Base-by-base conservation (phyloP, 345 rosid genomes). In the Eucalyptus fibrosa region DNA sequence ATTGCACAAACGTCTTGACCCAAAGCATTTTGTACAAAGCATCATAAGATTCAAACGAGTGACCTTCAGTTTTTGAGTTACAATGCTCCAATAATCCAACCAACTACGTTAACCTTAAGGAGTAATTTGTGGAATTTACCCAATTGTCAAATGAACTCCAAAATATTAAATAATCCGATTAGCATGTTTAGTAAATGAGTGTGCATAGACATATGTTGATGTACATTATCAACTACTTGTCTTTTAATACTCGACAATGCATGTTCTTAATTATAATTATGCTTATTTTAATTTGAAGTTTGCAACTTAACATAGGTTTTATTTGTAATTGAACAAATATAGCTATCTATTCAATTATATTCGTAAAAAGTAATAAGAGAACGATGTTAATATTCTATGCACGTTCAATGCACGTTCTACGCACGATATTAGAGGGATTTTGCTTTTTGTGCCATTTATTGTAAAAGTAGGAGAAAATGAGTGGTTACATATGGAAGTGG, bases 1-100 rank as follows among this genome's bases (percentile, higher is more conserved):
- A 34, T 19, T 34, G 6, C 44, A 18, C 13, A 37, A 37, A 2
- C 2, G 0, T 4, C 26, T 7, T 18, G 7, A 34, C 7, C 2
- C 2, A 17, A 19, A 34, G 26, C 44, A 10, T 2, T 72, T 72
- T 34, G 14, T 37, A 37, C 6, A 72, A 40, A 72, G 56, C 10
- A 8, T 53, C 1, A 23, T 53, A 4, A 13, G 5, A 77, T 40
- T 77, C 28, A 40, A 77, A 77, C 0, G 30, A 26, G 24, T 21
- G 9, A 37, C 28, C 5, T 77, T 23, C 9, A 40, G 24, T 40
- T 77, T 44, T 77, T 37, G 47, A 40, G 47, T 12, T 40, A 77
- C 13, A 37, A 77, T 77, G 47, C 83, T 77, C 15, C 28, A 21
- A 77, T 77, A 12, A 26, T 8, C 82, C 26, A 77, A 77, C 16